A percentile compares a stretch with the other conserved stretches of the same genome.
Conservation (phyloP, 192 early-diverging fungal species). For the Piromyces finnis region DNA sequence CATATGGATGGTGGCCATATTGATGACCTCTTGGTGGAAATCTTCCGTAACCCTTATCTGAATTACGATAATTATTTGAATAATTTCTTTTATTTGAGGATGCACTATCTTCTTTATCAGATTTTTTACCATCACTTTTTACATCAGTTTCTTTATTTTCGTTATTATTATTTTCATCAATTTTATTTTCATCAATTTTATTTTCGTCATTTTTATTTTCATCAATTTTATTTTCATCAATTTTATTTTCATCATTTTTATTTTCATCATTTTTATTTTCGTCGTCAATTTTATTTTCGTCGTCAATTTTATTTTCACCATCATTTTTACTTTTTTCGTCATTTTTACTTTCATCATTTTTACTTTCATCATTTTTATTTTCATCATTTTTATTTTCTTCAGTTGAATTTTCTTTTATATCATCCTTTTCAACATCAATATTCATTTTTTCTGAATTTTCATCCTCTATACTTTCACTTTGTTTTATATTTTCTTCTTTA, state of each 20-base stretch:
- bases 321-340: neutral
- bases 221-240: neutral
- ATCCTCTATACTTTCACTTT: neutral
- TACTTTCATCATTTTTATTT: neutral
- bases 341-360: neutral
- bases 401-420: neutral
- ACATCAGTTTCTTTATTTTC: neutral
- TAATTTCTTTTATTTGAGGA: neutral
- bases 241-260: neutral
- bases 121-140: neutral
- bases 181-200: neutral
- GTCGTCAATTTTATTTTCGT: neutral
- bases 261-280: neutral
- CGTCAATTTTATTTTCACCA: neutral
- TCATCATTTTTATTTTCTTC: neutral
- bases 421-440: neutral
- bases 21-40: neutral
- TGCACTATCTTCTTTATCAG: neutral
- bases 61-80: neutral
- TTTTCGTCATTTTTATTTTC: neutral
- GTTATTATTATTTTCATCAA: neutral
- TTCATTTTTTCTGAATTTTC: no score
- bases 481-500: neutral
- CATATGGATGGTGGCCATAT: neutral
- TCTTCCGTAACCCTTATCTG: neutral